phyloP scores from a whole-genome alignment of 768 basidiomycete species.

The Tylopilus sp. region DNA sequence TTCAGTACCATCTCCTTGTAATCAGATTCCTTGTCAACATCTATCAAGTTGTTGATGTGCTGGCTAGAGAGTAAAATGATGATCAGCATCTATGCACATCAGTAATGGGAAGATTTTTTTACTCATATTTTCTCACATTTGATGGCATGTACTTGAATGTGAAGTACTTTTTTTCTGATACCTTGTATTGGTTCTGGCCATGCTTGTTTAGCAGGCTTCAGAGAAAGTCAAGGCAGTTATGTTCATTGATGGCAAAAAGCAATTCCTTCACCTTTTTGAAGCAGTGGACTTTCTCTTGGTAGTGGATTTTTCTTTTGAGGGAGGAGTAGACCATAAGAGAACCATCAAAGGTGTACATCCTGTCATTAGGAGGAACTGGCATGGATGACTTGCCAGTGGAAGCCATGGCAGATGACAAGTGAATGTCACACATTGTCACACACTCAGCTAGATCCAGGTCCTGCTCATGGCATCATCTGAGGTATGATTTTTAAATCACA shows the following conservation, averaged over 20 bases:
- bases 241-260: background rate
- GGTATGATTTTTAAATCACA: no score
- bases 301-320: no score
- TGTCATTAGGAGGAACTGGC: no score
- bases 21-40: no score
- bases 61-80: background rate
- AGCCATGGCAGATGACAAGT: no score
- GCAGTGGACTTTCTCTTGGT: background rate
- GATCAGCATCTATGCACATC: no score
- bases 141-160: slow-evolving; percentile 10
- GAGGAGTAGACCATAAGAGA: background rate
- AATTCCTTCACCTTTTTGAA: background rate
- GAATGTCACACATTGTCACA: no score
- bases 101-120: no score
- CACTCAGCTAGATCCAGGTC: no score
- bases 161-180: background rate
- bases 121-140: slow-evolving; percentile 6
- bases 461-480: no score
- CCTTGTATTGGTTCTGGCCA: background rate
- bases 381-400: no score
- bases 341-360: no score
- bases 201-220: background rate
- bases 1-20: slow-evolving; percentile 16
- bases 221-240: background rate
- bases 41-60: background rate